Evolutionary conservation across 129 eudicot genomes (phyloP), one percentile per base, ranked within the genome.

Genomic region (Flaveria bidentis): DNA sequence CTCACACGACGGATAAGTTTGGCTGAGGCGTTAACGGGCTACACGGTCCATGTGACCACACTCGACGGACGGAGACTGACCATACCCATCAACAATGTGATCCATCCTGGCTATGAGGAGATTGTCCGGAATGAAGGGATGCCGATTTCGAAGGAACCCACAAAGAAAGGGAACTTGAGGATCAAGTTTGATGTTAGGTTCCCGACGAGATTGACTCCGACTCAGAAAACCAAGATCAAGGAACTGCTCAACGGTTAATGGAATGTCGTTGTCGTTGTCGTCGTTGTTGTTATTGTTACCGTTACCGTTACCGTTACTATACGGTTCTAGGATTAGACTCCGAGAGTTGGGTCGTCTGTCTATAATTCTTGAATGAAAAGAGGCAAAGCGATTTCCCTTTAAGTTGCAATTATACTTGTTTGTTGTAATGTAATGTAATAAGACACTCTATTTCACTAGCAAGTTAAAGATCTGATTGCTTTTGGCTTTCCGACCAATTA

Each of bases 11-110:
- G 47, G 10, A 65, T 84, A 23, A 57, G 61, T 14, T 46, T 84
- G 51, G 82, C 77, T 0, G 87, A 84, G 18, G 84, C 87, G 9
- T 70, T 84, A 49, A 67, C 84, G 0, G 87, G 87, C 26, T 61
- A 42, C 72, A 80, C 80, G 0, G 79, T 84, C 13, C 22, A 69
- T 11, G 33, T 77, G 74, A 84, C 80, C 67, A 77, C 83, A 1
- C 77, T 81, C 1, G 85, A 81, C 28, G 84, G 79, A 15, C 57
- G 88, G 53, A 73, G 57, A 41, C 62, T 84, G 1, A 47, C 81
- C n/a, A 63, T 84, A 25, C 77, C 80, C 1, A 44, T 82, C 9
- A 72, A 52, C 8, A 71, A 73, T 26, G 70, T 78, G 23, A 77
- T 78, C 33, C 52, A 67, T 56, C 82, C 82, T 6, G 74, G 30